phyloP scores from a whole-genome alignment of 2,329 filamentous ascomycete species.

The Tolypocladium ovalisporum region DNA sequence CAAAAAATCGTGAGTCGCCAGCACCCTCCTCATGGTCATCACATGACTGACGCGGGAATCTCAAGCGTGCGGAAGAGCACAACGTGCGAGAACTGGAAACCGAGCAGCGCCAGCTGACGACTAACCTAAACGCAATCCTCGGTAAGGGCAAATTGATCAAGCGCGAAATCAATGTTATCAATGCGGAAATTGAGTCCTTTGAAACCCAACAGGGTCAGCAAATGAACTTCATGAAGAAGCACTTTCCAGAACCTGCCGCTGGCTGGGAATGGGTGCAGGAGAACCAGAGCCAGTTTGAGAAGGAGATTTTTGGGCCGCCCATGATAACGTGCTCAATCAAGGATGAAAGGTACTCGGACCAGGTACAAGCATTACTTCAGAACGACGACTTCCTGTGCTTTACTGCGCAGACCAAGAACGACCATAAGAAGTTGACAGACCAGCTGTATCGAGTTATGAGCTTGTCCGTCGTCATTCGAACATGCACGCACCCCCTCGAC shows the following conservation, averaged over 20 bases:
- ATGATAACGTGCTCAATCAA: conserved; percentile 72
- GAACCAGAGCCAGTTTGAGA: conserved; percentile 58
- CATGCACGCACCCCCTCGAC: conserved; percentile 41
- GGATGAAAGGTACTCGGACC: conserved; percentile 52
- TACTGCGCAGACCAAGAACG: conserved; percentile 63
- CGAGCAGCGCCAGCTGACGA: conserved; percentile 23
- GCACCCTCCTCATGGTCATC: background rate
- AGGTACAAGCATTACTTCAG: conserved; percentile 40
- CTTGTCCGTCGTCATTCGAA: conserved; percentile 63
- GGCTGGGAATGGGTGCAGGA: conserved; percentile 77
- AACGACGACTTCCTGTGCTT: conserved; percentile 51
- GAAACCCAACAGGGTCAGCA: conserved; percentile 69
- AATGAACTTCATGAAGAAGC: conserved; percentile 48
- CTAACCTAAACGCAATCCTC: conserved; percentile 30
- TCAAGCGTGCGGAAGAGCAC: conserved; percentile 51
- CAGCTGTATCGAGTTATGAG: conserved; percentile 52
- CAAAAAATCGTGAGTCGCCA: conserved; percentile 51
- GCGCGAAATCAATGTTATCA: conserved; percentile 23
- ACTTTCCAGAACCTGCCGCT: conserved; percentile 51
- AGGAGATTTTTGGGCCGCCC: conserved; percentile 70
- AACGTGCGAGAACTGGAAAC: conserved; percentile 38
- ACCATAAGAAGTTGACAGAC: conserved; percentile 63
- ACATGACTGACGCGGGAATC: conserved; percentile 11
- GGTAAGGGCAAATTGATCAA: conserved; percentile 29
- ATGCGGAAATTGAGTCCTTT: conserved; percentile 45